Conservation (phyloP, 31 red algal genomes). For the Endocladia muricata region DNA sequence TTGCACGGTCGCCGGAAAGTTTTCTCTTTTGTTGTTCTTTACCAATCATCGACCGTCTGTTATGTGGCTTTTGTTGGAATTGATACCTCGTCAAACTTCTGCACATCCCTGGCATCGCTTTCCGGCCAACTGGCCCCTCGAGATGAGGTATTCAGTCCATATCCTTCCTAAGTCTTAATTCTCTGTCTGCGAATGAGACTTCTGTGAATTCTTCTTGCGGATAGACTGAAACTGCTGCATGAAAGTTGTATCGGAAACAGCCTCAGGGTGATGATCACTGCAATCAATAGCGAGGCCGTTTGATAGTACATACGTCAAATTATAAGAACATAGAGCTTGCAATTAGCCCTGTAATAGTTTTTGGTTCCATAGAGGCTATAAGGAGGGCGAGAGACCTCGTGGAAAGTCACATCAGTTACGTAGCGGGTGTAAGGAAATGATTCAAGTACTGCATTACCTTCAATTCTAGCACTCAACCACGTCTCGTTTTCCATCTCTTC, state of each 20-base stretch:
- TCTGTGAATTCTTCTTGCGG: background rate
- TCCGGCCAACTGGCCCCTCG: background rate
- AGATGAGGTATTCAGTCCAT: background rate
- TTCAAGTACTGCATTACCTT: background rate
- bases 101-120: conserved; percentile 6
- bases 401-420: conserved; percentile 15
- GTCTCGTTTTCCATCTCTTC: background rate
- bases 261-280: background rate
- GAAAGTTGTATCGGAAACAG: background rate
- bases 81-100: background rate
- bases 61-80: background rate
- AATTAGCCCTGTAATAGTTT: background rate
- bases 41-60: background rate
- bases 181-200: background rate
- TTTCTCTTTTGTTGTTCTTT: background rate
- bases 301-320: background rate
- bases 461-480: background rate
- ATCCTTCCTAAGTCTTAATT: background rate
- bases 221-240: background rate
- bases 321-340: conserved; percentile 11
- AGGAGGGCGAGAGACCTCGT: background rate
- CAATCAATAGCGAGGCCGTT: background rate
- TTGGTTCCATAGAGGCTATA: background rate
- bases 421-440: background rate
- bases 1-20: background rate